These are phyloP conservation scores for Stropharia rugosoannulata DNA, from an alignment of 768 basidiomycete genomes.

Conservation along the genomic window DNA sequence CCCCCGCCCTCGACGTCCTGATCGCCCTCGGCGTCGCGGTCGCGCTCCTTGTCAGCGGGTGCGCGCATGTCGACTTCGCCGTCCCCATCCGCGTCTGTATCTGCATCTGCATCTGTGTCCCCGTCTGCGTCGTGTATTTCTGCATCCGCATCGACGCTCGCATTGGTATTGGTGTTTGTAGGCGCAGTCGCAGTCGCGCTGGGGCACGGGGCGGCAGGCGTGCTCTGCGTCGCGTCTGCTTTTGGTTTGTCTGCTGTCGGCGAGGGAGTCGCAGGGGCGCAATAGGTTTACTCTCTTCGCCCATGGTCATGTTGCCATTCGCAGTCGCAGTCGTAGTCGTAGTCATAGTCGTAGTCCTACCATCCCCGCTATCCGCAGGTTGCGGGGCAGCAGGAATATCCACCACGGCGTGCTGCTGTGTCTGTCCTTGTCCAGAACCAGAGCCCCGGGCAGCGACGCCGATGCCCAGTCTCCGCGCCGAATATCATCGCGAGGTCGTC, in stretches of 20 bases:
- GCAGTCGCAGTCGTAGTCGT: not conserved
- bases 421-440: not conserved
- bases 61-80: not conserved
- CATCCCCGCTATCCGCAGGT: not conserved
- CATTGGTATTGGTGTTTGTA: not conserved
- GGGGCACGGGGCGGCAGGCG: not conserved
- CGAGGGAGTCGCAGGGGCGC: not conserved
- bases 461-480: not conserved
- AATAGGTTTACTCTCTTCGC: too few relatives aligned
- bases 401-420: not conserved
- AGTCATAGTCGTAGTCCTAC: not conserved
- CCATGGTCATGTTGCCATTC: too few relatives aligned
- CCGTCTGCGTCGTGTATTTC: not conserved
- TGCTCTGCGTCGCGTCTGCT: not conserved
- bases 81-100: not conserved
- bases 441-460: not conserved
- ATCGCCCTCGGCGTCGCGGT: not conserved
- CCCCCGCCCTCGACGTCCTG: not conserved
- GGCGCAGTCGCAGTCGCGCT: not conserved
- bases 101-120: not conserved
- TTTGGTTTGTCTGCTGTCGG: not conserved
- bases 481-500: conserved; percentile 3
- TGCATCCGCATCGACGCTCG: not conserved
- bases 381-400: not conserved
- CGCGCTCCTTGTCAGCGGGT: not conserved